Conservation (phyloP, 306 rosid species). For the Quercus bicolor region DNA sequence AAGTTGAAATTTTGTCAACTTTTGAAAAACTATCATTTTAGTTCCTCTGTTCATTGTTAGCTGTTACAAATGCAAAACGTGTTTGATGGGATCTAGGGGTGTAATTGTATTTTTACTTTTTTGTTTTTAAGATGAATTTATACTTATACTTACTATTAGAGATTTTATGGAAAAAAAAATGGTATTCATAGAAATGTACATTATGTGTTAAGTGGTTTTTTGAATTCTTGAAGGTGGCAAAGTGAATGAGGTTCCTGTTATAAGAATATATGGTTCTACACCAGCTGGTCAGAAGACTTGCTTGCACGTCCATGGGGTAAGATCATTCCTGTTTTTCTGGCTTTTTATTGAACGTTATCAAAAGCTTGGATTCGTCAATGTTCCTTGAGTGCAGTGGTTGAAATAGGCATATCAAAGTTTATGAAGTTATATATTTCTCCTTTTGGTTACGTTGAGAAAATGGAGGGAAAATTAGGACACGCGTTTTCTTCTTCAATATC, state of each 20-base stretch:
- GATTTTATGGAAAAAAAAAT: too few relatives aligned
- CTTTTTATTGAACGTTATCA: background rate
- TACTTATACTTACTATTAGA: too few relatives aligned
- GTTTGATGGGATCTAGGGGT: too few relatives aligned
- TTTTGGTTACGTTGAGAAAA: background rate
- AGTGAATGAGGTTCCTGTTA: constrained; percentile 78
- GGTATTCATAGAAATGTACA: too few relatives aligned
- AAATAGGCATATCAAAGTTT: background rate
- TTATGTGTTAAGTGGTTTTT: too few relatives aligned
- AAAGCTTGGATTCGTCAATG: background rate
- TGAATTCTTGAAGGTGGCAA: constrained; percentile 57
- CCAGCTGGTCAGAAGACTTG: constrained; percentile 95
- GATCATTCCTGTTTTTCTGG: constrained; percentile 4
- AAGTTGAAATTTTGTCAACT: too few relatives aligned
- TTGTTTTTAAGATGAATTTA: too few relatives aligned
- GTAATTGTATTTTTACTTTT: too few relatives aligned
- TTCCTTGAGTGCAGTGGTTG: background rate
- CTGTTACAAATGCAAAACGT: too few relatives aligned
- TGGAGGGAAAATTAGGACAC: background rate
- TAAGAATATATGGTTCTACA: constrained; percentile 83
- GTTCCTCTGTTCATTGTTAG: too few relatives aligned
- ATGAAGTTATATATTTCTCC: background rate
- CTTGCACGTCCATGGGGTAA: constrained; percentile 82
- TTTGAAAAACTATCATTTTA: too few relatives aligned
- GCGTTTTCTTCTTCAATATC: background rate